phyloP scores from a whole-genome alignment of 176 grass and related monocot genomes.

The Dactylis glomerata region DNA sequence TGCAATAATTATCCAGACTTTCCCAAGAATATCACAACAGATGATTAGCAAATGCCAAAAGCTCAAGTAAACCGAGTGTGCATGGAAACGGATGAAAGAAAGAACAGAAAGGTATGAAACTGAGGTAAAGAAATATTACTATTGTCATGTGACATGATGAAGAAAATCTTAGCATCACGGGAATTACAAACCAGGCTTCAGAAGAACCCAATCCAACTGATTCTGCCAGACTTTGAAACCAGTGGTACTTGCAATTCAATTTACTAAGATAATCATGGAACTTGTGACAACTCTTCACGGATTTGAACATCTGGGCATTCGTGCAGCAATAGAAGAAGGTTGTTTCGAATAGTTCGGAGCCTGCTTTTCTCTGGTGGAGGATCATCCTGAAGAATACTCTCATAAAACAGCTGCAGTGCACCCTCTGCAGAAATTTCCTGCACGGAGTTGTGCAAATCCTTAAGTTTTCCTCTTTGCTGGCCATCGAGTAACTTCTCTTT shows the following conservation, averaged over 20 bases:
- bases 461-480: slow-evolving; percentile 31
- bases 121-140: not conserved
- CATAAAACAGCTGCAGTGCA: slow-evolving; percentile 38
- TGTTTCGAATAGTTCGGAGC: slow-evolving; percentile 16
- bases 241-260: not conserved
- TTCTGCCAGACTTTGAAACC: not conserved
- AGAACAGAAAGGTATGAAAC: not conserved
- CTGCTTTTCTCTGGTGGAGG: slow-evolving; percentile 21
- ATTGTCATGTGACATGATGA: not conserved
- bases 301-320: slow-evolving; percentile 38
- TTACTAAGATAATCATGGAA: not conserved
- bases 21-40: not conserved
- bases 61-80: not conserved
- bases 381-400: slow-evolving; percentile 26
- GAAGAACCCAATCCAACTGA: not conserved
- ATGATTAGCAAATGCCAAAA: no score
- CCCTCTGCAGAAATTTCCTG: slow-evolving; percentile 36
- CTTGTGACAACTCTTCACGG: slow-evolving; percentile 11
- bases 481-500: slow-evolving; percentile 31
- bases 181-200: not conserved
- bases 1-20: not conserved
- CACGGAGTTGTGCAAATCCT: slow-evolving; percentile 28
- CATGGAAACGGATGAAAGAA: not conserved
- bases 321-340: slow-evolving; percentile 23
- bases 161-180: not conserved